Base-by-base conservation (phyloP, 2,329 filamentous ascomycete genomes). In the Metarhizium album region DNA sequence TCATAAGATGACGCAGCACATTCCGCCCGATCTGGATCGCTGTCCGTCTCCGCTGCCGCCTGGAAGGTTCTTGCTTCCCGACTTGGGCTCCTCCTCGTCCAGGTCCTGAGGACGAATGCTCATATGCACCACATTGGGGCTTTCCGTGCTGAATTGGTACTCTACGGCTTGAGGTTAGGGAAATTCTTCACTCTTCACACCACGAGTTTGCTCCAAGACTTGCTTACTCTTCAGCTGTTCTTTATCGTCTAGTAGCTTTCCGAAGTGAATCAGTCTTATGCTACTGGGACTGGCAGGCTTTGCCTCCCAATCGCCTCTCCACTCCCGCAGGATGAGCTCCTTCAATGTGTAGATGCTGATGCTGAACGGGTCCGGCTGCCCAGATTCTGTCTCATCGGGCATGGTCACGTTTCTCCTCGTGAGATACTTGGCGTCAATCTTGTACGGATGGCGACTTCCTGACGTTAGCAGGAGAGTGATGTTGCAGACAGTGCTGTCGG, bases 311-410 rank as follows among this genome's bases (percentile, higher is more conserved):
- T 96, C 88, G 60, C 83, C 84, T 58, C 89, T 78, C 91, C 91
- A 97, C 66, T 96, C 90, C 60, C 88, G 79, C 72, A 93, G 79
- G 64, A 97, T 95, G 62, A 96, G 73, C 70, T 96, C 90, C 69
- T 96, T 96, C 57, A 97, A 72, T 3, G 88, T 95, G 65, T 96
- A 95, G 47, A 95, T 85, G 58, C 87, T 95, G 69, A 97, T 89
- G 63, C 84, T 87, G 64, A 89, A 90, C 1, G 90, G 90, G 63
- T 96, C 89, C 56, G 79, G 76, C 54, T 69, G 74, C 31, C 81
- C 82, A 24, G 67, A 64, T 52, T 78, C 75, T 9, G 74, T 79
- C 57, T 79, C 69, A 31, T 84, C 83, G 20, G 88, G 84, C 1
- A 93, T 80, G 46, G 78, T 79, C 49, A 95, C 87, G 59, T 85